Evolutionary conservation across 192 early-diverging fungal species (phyloP).

Genomic region (Podila epigama): DNA sequence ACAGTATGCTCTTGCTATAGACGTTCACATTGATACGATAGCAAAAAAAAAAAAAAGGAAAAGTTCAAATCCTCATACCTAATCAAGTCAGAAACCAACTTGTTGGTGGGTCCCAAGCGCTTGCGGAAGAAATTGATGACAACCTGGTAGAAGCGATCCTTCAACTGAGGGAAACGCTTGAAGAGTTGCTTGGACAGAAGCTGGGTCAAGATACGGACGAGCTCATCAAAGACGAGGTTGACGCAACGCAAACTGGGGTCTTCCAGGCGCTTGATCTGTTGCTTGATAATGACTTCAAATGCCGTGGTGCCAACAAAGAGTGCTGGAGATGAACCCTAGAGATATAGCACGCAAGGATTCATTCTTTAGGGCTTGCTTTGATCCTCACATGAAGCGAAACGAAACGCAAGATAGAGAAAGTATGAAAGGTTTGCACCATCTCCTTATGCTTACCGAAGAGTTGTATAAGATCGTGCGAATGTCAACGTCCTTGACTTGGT

Average conservation of each 20-base stretch:
- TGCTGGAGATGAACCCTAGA: constrained; percentile 92
- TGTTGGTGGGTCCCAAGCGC: constrained; percentile 88
- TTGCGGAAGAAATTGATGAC: constrained; percentile 96
- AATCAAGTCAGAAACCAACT: constrained; percentile 93
- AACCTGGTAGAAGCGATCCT: constrained; percentile 91
- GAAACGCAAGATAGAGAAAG: no score
- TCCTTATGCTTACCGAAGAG: constrained; percentile 81
- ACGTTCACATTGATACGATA: no score
- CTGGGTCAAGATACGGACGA: constrained; percentile 93
- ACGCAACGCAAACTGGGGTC: constrained; percentile 97
- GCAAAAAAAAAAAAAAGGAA: neutral
- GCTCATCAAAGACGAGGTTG: constrained; percentile 96
- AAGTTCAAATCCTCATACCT: constrained; percentile 54
- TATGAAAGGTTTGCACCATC: no score
- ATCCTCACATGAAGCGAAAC: no score
- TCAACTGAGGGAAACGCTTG: constrained; percentile 95
- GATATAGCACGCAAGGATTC: no score
- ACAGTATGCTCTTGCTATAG: no score
- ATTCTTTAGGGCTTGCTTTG: no score
- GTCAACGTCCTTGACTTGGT: constrained; percentile 98
- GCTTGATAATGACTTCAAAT: constrained; percentile 97
- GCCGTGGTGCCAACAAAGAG: constrained; percentile 98
- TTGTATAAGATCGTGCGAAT: constrained; percentile 99
- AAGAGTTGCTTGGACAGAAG: constrained; percentile 93
- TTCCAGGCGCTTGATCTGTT: constrained; percentile 98